phyloP scores from a whole-genome alignment of 768 basidiomycete genomes.

The Rhodotorula paludigena region DNA sequence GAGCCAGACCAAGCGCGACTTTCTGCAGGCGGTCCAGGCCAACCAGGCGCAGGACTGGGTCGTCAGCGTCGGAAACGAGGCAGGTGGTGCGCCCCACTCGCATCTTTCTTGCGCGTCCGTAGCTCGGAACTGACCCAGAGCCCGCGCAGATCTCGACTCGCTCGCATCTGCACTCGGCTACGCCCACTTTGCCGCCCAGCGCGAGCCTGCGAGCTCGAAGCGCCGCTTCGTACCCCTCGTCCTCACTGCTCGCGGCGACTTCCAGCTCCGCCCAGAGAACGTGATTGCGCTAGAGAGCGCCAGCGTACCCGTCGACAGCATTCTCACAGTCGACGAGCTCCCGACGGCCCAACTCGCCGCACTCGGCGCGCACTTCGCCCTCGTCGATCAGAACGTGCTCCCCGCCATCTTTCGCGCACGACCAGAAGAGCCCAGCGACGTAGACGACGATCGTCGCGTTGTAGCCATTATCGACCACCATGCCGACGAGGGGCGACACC shows the following conservation, averaged over 20 bases:
- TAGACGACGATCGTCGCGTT: conserved; percentile 53
- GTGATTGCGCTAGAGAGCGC: conserved; percentile 64
- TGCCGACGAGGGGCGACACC: conserved; percentile 69
- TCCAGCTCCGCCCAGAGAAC: conserved; percentile 82
- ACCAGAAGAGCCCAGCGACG: conserved; percentile 41
- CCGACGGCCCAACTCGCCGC: conserved; percentile 49
- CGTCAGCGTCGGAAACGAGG: conserved; percentile 86
- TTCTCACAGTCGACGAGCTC: conserved; percentile 69
- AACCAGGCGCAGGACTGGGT: conserved; percentile 62
- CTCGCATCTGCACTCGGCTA: conserved; percentile 79
- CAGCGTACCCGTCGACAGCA: conserved; percentile 54
- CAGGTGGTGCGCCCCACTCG: conserved; percentile 64
- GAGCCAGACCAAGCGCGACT: conserved; percentile 53
- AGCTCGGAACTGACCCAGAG: not conserved
- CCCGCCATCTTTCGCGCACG: conserved; percentile 47
- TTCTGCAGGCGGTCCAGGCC: conserved; percentile 57
- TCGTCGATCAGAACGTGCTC: conserved; percentile 91
- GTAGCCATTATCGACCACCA: conserved; percentile 85
- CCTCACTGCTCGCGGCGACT: conserved; percentile 63
- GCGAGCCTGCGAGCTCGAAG: not conserved
- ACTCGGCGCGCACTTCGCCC: conserved; percentile 61
- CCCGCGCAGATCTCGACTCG: conserved; percentile 74
- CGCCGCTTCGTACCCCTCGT: conserved; percentile 61
- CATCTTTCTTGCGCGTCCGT: not conserved
- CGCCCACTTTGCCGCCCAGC: conserved; percentile 65